A percentile compares a stretch with the other conserved stretches of the same genome.
These are phyloP conservation scores for Cicer arietinum DNA, from an alignment of 306 rosid genomes.

Conservation along the genomic window DNA sequence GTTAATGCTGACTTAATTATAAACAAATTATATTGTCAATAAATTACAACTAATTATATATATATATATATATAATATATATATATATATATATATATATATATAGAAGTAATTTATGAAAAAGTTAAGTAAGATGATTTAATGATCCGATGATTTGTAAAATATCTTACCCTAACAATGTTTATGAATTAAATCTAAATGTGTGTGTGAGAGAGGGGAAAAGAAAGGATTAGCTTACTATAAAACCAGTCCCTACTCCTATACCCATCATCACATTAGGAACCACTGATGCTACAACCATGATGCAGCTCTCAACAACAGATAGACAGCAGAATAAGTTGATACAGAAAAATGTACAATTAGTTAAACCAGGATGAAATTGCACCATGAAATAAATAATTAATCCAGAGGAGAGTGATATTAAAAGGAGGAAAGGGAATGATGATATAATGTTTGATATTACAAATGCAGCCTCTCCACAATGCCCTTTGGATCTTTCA, in stretches of 20 bases:
- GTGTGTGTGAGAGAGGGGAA: too few species aligned
- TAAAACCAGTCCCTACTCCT: conserved; percentile 46
- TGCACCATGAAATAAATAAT: conserved; percentile 55
- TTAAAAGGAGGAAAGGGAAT: conserved; percentile 53
- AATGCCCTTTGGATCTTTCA: conserved; percentile 61
- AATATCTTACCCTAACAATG: too few species aligned
- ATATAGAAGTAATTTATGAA: too few species aligned
- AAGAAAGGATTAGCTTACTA: conserved; percentile 43
- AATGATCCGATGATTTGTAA: too few species aligned
- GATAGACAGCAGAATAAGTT: conserved; percentile 55
- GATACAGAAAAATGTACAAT: conserved; percentile 53
- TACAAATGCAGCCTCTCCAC: conserved; percentile 56
- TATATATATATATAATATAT: too few species aligned
- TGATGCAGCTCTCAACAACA: conserved; percentile 47
- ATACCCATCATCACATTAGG: conserved; percentile 54
- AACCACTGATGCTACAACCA: conserved; percentile 49
- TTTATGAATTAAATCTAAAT: too few species aligned
- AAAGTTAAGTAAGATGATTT: too few species aligned
- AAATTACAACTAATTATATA: too few species aligned
- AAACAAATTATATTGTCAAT: too few species aligned
- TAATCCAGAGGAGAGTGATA: conserved; percentile 54
- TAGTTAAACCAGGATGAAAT: conserved; percentile 52
- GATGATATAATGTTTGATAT: conserved; percentile 57
- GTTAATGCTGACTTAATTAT: too few species aligned
- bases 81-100: too few species aligned